Percentiles rank a stretch among this genome's conserved stretches.
Conservation (phyloP, 2,329 filamentous ascomycete genomes). For the Penicillium sp. region DNA sequence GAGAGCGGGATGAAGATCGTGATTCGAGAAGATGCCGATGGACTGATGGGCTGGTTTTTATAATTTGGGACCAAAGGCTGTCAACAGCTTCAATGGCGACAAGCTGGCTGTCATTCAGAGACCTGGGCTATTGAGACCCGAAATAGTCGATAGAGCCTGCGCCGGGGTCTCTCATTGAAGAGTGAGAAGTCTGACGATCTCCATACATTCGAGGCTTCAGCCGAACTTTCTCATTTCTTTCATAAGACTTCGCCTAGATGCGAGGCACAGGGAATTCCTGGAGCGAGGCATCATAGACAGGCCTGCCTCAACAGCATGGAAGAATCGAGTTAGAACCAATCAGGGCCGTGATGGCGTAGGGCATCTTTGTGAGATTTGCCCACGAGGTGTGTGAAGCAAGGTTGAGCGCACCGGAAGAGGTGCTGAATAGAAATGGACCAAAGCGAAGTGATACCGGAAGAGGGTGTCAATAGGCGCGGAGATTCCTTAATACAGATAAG, state of each 20-base stretch:
- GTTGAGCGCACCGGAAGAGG: background rate
- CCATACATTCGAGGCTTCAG: background rate
- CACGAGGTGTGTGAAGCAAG: too few species aligned
- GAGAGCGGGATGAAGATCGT: constrained; percentile 13
- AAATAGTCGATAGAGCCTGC: background rate
- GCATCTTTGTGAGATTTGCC: background rate
- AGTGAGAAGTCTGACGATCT: background rate
- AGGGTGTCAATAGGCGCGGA: constrained; percentile 7
- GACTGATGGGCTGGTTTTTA: too few species aligned
- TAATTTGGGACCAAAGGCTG: too few species aligned
- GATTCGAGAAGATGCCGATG: constrained; percentile 1
- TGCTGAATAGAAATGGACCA: background rate
- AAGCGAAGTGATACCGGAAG: constrained; percentile 1
- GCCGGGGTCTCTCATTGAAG: background rate
- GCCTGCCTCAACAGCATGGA: background rate
- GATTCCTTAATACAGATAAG: constrained; percentile 16
- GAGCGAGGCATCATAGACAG: too few species aligned
- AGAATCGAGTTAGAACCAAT: too few species aligned
- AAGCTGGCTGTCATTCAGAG: background rate
- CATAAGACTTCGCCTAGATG: background rate
- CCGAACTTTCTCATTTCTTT: background rate
- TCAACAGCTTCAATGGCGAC: too few species aligned
- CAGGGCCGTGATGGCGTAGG: background rate
- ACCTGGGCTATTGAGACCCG: background rate
- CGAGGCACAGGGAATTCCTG: too few species aligned